phyloP scores from a whole-genome alignment of 2,329 filamentous ascomycete species.

The Graphilbum fragrans region DNA sequence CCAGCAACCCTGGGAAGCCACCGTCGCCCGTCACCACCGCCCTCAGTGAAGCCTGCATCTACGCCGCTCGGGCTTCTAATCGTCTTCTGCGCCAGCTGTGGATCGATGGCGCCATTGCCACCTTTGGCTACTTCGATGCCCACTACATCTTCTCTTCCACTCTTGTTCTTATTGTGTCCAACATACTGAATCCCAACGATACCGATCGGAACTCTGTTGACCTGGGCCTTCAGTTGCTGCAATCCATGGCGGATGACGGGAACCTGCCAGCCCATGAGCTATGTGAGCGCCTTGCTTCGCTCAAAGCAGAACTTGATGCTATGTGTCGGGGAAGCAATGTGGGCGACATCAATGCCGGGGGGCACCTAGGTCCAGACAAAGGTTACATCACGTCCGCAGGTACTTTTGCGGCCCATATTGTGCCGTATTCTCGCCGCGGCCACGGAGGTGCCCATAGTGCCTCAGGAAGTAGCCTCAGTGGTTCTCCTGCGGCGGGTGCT shows the following conservation, averaged over 20 bases:
- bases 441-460: too few relatives aligned
- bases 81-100: constrained; percentile 15
- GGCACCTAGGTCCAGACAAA: neutral
- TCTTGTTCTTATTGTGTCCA: constrained; percentile 14
- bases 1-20: neutral
- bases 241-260: constrained; percentile 16
- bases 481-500: too few relatives aligned
- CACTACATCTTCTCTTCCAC: constrained; percentile 16
- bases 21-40: constrained; percentile 18
- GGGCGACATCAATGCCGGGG: neutral
- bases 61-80: constrained; percentile 13
- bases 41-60: constrained; percentile 17
- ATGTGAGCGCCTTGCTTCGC: constrained; percentile 10
- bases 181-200: constrained; percentile 12
- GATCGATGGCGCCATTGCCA: constrained; percentile 15
- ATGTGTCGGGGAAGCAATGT: too few relatives aligned
- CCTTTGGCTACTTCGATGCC: constrained; percentile 17
- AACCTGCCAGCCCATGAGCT: constrained; percentile 16
- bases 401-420: constrained; percentile 1
- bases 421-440: neutral
- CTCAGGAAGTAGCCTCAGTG: too few relatives aligned
- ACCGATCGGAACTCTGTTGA: constrained; percentile 13
- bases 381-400: neutral
- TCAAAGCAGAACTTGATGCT: constrained; percentile 9
- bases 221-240: constrained; percentile 11